Evolutionary conservation across 202 grass and related monocot species (phyloP), one percentile per base, ranked within the genome.

Genomic region (Bolboschoenoplectus hybrid): DNA sequence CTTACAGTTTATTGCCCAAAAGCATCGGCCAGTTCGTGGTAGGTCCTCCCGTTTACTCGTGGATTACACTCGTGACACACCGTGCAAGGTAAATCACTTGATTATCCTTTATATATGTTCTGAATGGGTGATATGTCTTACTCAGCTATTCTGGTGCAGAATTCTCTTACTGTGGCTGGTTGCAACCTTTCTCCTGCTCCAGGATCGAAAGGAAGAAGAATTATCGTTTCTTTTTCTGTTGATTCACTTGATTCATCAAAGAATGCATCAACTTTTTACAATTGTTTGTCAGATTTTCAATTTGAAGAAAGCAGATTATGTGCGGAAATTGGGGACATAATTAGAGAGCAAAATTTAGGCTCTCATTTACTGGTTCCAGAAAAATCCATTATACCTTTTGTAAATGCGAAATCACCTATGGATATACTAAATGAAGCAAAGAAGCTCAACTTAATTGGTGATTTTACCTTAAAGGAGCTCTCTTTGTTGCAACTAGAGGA

Each of bases 1-100:
- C 17, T 78, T 84, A 74, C 89, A 98, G 95, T 98, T 92, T 82
- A 87, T 98, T 85, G 91, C 95, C 34, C 91, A 98, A 88, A 94
- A 90, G 87, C 93, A 98, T 58, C 88, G 73, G 85, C 95, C 93
- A 67, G 74, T 98, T 85, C 93, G 93, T 87, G 95, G 95, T 69
- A 95, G 86, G 81, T 85, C 87, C 81, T 89, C 82, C 80, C 83
- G 26, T 79, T 74, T 98, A 52, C 87, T 98, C 58, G 85, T 98
- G 20, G 91, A 89, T 61, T 98, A 98, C 20, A 89, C 93, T n/a
- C 87, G 91, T 74, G 91, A 45, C 74, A 88, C 84, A 67, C 93
- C 95, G 53, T 98, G 95, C 90, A 98, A 98, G 93, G 95, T 97
- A 81, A 45, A 74, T 72, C 39, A 90, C 46, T 84, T 70, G 60